Evolutionary conservation across 2,329 filamentous ascomycete genomes (phyloP).

Genomic region (Cladosporium sp.): DNA sequence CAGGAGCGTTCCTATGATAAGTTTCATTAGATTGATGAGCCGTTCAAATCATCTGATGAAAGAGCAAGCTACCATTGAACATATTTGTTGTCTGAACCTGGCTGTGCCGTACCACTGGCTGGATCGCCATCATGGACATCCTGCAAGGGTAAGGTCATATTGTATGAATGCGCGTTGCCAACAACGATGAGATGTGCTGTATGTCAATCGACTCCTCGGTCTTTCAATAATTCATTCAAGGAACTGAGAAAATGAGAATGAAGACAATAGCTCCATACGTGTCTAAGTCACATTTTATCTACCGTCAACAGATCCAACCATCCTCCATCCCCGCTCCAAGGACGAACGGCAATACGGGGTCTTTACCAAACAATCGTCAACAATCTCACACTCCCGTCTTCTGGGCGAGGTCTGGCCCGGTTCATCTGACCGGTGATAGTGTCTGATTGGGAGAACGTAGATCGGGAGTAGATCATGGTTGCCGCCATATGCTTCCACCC

Average conservation of each 20-base stretch:
- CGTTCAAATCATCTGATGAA: background rate
- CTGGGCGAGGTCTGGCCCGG: too few relatives aligned
- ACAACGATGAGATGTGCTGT: background rate
- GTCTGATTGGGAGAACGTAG: too few relatives aligned
- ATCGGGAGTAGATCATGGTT: too few relatives aligned
- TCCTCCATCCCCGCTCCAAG: conserved; percentile 1
- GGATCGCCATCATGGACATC: conserved; percentile 17
- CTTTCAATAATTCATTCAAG: background rate
- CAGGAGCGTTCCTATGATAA: conserved; percentile 28
- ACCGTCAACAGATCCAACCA: background rate
- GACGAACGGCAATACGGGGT: conserved; percentile 6
- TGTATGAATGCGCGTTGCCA: background rate
- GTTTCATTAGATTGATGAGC: background rate
- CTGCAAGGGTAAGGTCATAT: conserved; percentile 7
- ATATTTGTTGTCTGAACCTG: conserved; percentile 18
- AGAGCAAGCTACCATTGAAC: conserved; percentile 18
- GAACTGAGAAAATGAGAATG: background rate
- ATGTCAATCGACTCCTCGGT: background rate
- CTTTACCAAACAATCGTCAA: too few relatives aligned
- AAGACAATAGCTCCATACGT: background rate
- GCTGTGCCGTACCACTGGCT: conserved; percentile 18
- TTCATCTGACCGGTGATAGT: too few relatives aligned
- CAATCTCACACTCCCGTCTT: too few relatives aligned
- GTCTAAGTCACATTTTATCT: background rate
- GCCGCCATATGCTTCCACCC: too few relatives aligned